Base-by-base conservation (phyloP, 164 flowering plant genomes). In the Paratinospora sagittata region DNA sequence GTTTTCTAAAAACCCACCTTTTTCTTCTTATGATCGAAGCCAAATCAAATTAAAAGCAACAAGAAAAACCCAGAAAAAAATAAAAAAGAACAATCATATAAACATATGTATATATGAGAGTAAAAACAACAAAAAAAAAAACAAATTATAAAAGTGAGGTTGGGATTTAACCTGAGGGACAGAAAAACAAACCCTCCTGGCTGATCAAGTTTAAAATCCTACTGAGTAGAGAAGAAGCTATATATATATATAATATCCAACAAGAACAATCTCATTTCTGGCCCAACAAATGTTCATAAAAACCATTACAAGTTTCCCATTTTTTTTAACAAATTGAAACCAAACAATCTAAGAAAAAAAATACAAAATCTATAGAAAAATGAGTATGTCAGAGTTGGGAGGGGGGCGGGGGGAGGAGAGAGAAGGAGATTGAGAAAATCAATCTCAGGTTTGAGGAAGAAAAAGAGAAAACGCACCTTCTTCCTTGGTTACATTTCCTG, bases 351-450 rank as follows among this genome's bases (percentile, higher is more conserved):
- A 86, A 82, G 64, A 83, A 82, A 63, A 79, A 86, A 86, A 89
- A n/a, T n/a, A n/a, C n/a, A 91, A 87, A 89, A 78, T 87, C 91
- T 89, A 85, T 80, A 78, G 81, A 82, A 75, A 86, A 90, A 85
- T 85, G 84, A 81, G 88, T 90, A 85, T 63, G 52, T 70, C 8
- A 70, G 45, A 76, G 73, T 47, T 71, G 43, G 39, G 39, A 69
- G 60, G 58, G 41, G 47, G 27, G n/a, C 67, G 49, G 75, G 57
- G 67, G 60, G 13, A 63, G 63, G 55, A 62, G 71, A 33, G 60
- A 65, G 69, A 49, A 37, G 75, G 10, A 37, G 55, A 68, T 8
- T 52, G 14, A 27, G 55, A 55, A 69, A 10, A n/a, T n/a, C n/a
- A n/a, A n/a, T n/a, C n/a, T n/a, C n/a, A n/a, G n/a, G n/a, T n/a